Percentiles rank a stretch among this genome's conserved stretches.
Conservation (phyloP, 345 rosid species). For the Carallia brachiata region DNA sequence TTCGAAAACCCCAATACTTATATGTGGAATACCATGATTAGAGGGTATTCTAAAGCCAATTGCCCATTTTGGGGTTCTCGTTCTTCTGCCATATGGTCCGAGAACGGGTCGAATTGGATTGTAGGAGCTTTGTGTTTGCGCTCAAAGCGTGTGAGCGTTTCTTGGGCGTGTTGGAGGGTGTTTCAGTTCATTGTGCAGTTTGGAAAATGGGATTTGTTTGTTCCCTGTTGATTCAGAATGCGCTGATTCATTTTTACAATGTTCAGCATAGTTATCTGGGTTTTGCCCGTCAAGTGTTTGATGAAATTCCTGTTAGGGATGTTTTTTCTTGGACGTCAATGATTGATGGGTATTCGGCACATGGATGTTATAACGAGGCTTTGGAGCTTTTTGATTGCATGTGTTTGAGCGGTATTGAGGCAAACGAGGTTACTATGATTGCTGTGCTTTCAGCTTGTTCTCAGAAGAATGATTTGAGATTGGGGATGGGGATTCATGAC, state of each 20-base stretch:
- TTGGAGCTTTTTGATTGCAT: constrained; percentile 32
- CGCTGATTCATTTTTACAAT: constrained; percentile 34
- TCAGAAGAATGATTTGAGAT: constrained; percentile 25
- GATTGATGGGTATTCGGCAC: constrained; percentile 34
- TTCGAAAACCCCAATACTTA: constrained; percentile 35
- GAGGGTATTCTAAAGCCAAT: constrained; percentile 30
- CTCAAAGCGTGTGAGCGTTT: constrained; percentile 35
- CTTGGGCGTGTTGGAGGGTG: constrained; percentile 16
- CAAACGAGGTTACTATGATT: constrained; percentile 42
- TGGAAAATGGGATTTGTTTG: constrained; percentile 37
- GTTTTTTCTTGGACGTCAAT: constrained; percentile 47
- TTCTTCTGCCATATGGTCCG: constrained; percentile 30
- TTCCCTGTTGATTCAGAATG: constrained; percentile 38
- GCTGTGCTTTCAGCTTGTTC: constrained; percentile 40
- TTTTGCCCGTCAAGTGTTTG: constrained; percentile 33
- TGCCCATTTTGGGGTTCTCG: constrained; percentile 22
- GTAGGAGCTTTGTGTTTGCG: constrained; percentile 37
- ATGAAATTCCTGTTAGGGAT: constrained; percentile 35
- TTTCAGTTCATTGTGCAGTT: constrained; percentile 29
- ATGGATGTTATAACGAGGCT: constrained; percentile 23
- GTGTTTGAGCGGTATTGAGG: constrained; percentile 30
- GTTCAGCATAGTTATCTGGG: constrained; percentile 7
- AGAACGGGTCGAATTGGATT: constrained; percentile 30
- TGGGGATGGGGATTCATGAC: constrained; percentile 30
- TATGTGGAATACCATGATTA: constrained; percentile 48